Conservation (phyloP, 202 grass and related monocot genomes). For the Musa balbisiana region DNA sequence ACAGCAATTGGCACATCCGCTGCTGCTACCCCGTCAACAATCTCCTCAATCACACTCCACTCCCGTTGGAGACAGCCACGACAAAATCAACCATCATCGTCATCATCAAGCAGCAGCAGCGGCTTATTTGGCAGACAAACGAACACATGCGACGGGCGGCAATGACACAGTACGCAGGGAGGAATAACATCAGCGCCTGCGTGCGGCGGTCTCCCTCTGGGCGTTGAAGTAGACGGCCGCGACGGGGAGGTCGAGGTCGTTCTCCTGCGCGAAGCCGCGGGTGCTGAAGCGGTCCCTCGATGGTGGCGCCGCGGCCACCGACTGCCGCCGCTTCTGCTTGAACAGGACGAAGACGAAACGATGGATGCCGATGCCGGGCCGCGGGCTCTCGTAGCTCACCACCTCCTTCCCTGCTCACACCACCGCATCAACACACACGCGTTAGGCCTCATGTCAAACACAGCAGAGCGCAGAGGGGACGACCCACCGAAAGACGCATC, state of each 20-base stretch:
- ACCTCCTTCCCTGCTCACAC: conserved; percentile 44
- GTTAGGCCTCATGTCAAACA: too few species aligned
- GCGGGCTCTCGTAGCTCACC: conserved; percentile 74
- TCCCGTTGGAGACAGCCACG: too few species aligned
- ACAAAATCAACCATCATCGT: too few species aligned
- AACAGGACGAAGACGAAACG: conserved; percentile 93
- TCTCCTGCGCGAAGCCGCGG: conserved; percentile 59
- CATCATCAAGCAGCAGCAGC: too few species aligned
- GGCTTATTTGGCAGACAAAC: too few species aligned
- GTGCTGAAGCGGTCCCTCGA: conserved; percentile 63
- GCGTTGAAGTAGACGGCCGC: conserved; percentile 86
- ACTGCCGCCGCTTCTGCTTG: conserved; percentile 57
- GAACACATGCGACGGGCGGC: too few species aligned
- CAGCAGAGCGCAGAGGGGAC: too few species aligned
- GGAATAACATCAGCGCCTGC: conserved; percentile 38
- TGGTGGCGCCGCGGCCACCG: conserved; percentile 29
- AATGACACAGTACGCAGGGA: neutral
- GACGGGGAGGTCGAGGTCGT: conserved; percentile 67
- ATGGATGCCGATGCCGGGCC: conserved; percentile 80
- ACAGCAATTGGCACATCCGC: too few species aligned
- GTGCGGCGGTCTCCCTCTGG: conserved; percentile 75
- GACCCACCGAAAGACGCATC: conserved; percentile 39
- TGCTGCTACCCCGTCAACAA: too few species aligned
- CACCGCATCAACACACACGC: conserved; percentile 21
- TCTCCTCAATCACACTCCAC: too few species aligned